Conservation (phyloP, 2,329 filamentous ascomycete genomes). For the Penicillium capsulatum region DNA sequence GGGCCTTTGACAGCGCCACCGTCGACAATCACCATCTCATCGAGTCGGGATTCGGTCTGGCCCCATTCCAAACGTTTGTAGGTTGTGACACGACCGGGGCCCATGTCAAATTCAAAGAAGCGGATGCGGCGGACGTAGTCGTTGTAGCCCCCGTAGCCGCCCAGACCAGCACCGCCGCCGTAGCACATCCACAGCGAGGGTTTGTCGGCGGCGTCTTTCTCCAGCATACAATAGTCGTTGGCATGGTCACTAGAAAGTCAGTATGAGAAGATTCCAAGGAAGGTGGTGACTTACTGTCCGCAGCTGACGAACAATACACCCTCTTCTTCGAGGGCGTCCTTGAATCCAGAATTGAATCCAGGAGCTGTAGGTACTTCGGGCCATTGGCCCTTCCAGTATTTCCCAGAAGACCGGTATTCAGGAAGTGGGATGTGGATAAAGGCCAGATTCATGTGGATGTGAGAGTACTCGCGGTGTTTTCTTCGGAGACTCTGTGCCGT, state of each 20-base stretch:
- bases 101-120: slow-evolving; percentile 90
- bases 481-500: slow-evolving; percentile 71
- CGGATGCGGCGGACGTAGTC: slow-evolving; percentile 78
- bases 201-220: slow-evolving; percentile 49
- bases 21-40: slow-evolving; percentile 60
- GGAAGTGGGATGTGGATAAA: slow-evolving; percentile 97
- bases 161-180: slow-evolving; percentile 84
- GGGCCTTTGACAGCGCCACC: slow-evolving; percentile 50
- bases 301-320: slow-evolving; percentile 83
- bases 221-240: slow-evolving; percentile 91
- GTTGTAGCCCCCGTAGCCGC: slow-evolving; percentile 88
- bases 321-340: slow-evolving; percentile 79
- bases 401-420: slow-evolving; percentile 67
- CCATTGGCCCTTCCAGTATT: slow-evolving; percentile 65
- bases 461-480: slow-evolving; percentile 77
- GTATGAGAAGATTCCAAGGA: background rate
- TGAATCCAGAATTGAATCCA: slow-evolving; percentile 85
- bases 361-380: slow-evolving; percentile 84
- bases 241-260: slow-evolving; percentile 70
- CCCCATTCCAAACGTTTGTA: slow-evolving; percentile 83
- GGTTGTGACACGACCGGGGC: slow-evolving; percentile 79
- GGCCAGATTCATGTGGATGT: slow-evolving; percentile 90
- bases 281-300: slow-evolving; percentile 65
- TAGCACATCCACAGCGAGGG: slow-evolving; percentile 97
- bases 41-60: slow-evolving; percentile 49